phyloP scores from a whole-genome alignment of 1,284 basidiomycete genomes.

The Fomes fomentarius region DNA sequence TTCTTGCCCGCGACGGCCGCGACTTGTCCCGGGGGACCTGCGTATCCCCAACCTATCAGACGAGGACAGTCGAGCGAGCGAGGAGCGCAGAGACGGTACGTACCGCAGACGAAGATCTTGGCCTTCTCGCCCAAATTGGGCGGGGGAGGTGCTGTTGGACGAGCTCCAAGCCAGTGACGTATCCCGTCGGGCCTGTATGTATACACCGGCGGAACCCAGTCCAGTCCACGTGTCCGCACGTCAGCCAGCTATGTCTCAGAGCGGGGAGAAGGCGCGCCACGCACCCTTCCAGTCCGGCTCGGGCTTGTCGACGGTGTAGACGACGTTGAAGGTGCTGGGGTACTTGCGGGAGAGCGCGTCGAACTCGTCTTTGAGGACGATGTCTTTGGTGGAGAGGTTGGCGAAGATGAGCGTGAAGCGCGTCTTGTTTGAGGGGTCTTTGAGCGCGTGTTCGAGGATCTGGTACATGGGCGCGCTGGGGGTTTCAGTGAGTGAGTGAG shows the following conservation, averaged over 20 bases:
- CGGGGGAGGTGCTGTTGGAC: conserved; percentile 77
- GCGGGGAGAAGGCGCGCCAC: conserved; percentile 10
- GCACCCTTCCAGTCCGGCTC: conserved; percentile 72
- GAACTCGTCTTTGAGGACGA: conserved; percentile 85
- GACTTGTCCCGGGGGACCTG: conserved; percentile 87
- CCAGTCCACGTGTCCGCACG: no score
- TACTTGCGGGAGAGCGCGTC: conserved; percentile 74
- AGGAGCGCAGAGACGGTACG: conserved; percentile 21
- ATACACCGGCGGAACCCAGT: neutral
- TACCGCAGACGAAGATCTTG: conserved; percentile 90
- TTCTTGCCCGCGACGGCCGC: conserved; percentile 80
- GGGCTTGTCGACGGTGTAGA: conserved; percentile 88
- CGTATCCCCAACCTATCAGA: neutral
- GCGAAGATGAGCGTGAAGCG: conserved; percentile 93
- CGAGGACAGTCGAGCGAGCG: neutral
- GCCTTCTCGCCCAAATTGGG: conserved; percentile 77
- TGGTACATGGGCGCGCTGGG: conserved; percentile 77
- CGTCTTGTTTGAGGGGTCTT: conserved; percentile 84
- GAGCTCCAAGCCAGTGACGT: conserved; percentile 71
- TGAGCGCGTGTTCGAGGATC: conserved; percentile 74
- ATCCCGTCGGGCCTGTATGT: conserved; percentile 64
- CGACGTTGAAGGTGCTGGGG: conserved; percentile 76
- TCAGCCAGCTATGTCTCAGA: neutral
- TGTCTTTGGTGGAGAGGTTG: conserved; percentile 90
- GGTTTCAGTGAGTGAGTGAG: neutral